Base-by-base conservation (phyloP, 108 stramenopile species). In the Conticribra weissflogii region DNA sequence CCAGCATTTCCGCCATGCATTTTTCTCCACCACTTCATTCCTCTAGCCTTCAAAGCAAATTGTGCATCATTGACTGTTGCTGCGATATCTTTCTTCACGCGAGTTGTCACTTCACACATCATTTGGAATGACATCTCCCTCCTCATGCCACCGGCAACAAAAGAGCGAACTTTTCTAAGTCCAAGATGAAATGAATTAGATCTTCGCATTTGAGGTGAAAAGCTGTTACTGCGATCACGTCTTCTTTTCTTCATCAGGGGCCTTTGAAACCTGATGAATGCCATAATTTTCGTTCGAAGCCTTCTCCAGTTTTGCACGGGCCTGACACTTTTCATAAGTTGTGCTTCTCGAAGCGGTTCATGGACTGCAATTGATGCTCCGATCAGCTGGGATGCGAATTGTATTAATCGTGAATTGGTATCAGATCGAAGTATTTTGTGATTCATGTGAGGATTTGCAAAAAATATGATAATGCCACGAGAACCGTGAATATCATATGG, bases 1-100 rank as follows among this genome's bases (percentile, higher is more conserved):
- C 53, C 32, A 29, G 63, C 50, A 63, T 50, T 24, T 23, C 69
- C 69, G 17, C 69, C 69, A 17, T 63, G 31, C 17, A 62, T 18
- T 44, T 71, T 71, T 28, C 9, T 28, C 41, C 52, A 55, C 66
- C 66, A 67, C 27, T 67, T 67, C 54, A 57, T 56, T n/a, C 36
- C n/a, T 41, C 31, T 67, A n/a, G 32, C 34, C 34, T 56, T 67
- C 18, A 54, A 18, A 21, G 24, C 15, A 18, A 56, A 25, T 30
- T 67, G 53, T 33, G 41, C 18, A 1, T 67, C 54, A 0, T 46
- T 54, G 19, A 67, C 54, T 21, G 19, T 22, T 28, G n/a, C 48
- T 34, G 19, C 0, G 7, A 65, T 31, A 33, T 65, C 49, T 19
- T 24, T 67, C 29, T 45, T 55, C 66, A 55, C 2, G 15, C 24